Percentiles rank a stretch among this genome's conserved stretches.
Conservation (phyloP, 768 basidiomycete genomes). For the Sporobolomyces pararoseus region DNA sequence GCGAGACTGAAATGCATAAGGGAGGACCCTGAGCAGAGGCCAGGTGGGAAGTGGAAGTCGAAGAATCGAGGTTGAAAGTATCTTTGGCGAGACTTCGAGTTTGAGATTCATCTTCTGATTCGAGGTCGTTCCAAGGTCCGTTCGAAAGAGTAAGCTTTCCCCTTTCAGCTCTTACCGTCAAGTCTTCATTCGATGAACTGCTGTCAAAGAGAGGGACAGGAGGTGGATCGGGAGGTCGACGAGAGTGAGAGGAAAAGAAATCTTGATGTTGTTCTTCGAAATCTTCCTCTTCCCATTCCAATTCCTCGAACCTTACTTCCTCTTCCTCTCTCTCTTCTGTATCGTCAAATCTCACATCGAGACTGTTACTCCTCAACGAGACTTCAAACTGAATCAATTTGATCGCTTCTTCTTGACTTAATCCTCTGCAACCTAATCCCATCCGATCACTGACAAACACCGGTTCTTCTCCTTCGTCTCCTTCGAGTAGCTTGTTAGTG, state of each 20-base stretch:
- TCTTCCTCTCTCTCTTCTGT: background rate
- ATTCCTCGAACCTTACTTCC: background rate
- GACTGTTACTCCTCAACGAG: background rate
- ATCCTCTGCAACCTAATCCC: conserved; percentile 1
- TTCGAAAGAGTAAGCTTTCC: too few species aligned
- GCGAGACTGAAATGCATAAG: too few species aligned
- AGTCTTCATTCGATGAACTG: too few species aligned
- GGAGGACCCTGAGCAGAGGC: too few species aligned
- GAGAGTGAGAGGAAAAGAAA: background rate
- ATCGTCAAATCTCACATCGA: background rate
- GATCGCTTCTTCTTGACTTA: background rate
- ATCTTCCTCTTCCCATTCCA: background rate
- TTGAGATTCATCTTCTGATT: too few species aligned
- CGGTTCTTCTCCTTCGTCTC: background rate
- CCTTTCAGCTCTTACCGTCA: too few species aligned
- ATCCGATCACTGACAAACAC: background rate
- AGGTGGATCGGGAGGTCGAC: background rate
- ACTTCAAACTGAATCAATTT: background rate
- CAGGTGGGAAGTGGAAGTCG: too few species aligned
- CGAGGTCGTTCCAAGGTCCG: too few species aligned
- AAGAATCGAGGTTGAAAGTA: too few species aligned
- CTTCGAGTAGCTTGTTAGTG: too few species aligned
- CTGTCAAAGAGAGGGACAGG: too few species aligned
- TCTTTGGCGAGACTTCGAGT: too few species aligned
- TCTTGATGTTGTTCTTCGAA: background rate